Conservation (phyloP, 2,329 filamentous ascomycete species). For the Endoconidiophora polonica region DNA sequence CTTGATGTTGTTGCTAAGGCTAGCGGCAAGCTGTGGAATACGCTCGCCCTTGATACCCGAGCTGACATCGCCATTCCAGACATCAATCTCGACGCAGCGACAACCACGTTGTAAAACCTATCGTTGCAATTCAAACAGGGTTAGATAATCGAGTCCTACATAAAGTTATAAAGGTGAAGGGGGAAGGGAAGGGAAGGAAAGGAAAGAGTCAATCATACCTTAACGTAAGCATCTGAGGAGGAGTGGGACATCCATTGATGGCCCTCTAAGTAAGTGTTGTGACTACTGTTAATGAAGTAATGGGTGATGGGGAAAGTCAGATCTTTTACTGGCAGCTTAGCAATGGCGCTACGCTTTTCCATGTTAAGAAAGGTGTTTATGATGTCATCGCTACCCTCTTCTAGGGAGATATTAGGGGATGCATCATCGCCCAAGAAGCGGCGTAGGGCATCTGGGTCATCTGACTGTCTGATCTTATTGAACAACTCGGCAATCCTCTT, state of each 20-base stretch:
- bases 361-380: constrained; percentile 9
- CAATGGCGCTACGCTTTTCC: constrained; percentile 22
- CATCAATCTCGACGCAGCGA: constrained; percentile 85
- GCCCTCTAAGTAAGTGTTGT: constrained; percentile 83
- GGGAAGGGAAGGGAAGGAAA: background rate
- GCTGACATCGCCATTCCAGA: constrained; percentile 60
- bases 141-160: background rate
- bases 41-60: constrained; percentile 31
- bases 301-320: constrained; percentile 57
- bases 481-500: constrained; percentile 5
- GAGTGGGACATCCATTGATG: constrained; percentile 70
- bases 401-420: too few species aligned
- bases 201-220: constrained; percentile 31
- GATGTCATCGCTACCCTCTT: constrained; percentile 1
- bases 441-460: background rate
- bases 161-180: background rate
- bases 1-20: constrained; percentile 19
- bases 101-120: constrained; percentile 61
- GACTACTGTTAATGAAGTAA: constrained; percentile 88
- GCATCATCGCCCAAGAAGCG: constrained; percentile 2
- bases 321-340: constrained; percentile 32
- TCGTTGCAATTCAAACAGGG: background rate
- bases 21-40: constrained; percentile 28
- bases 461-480: background rate
- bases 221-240: constrained; percentile 61